Percentiles rank a stretch among this genome's conserved stretches.
These are phyloP conservation scores for Venustampulla echinocandica DNA, from an alignment of 495 filamentous ascomycete genomes.

Conservation along the genomic window DNA sequence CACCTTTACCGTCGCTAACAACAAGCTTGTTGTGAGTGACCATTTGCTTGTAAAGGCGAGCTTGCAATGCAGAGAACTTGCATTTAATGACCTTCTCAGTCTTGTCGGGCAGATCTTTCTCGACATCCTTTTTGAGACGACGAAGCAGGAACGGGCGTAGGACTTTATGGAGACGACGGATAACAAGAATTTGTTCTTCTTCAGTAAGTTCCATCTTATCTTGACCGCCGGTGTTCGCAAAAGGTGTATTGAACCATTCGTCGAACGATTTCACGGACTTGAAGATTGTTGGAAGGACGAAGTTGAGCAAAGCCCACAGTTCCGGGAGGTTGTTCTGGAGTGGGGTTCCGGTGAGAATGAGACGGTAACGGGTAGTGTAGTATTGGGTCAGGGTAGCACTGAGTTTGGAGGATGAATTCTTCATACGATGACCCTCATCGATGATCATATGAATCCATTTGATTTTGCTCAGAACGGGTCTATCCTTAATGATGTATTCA, in stretches of 20 bases:
- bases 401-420: slow-evolving; percentile 95
- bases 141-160: slow-evolving; percentile 93
- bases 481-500: slow-evolving; percentile 99
- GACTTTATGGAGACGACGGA: slow-evolving; percentile 96
- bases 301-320: slow-evolving; percentile 95
- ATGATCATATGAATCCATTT: slow-evolving; percentile 99
- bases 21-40: slow-evolving; percentile 88
- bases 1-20: slow-evolving; percentile 90
- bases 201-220: slow-evolving; percentile 98
- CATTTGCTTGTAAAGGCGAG: slow-evolving; percentile 92
- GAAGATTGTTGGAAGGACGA: slow-evolving; percentile 96
- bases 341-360: slow-evolving; percentile 95
- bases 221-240: slow-evolving; percentile 94
- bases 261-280: slow-evolving; percentile 99
- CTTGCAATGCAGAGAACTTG: slow-evolving; percentile 90
- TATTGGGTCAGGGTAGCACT: slow-evolving; percentile 90
- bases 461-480: slow-evolving; percentile 87
- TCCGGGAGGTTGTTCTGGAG: slow-evolving; percentile 96
- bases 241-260: slow-evolving; percentile 99
- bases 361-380: slow-evolving; percentile 86
- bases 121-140: slow-evolving; percentile 98
- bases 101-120: slow-evolving; percentile 97
- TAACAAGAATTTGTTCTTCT: slow-evolving; percentile 98
- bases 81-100: slow-evolving; percentile 98
- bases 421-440: slow-evolving; percentile 99